Evolutionary conservation across 225 moss, liverwort and hornwort genomes (phyloP).

Genomic region (Sphagnum tenellum): DNA sequence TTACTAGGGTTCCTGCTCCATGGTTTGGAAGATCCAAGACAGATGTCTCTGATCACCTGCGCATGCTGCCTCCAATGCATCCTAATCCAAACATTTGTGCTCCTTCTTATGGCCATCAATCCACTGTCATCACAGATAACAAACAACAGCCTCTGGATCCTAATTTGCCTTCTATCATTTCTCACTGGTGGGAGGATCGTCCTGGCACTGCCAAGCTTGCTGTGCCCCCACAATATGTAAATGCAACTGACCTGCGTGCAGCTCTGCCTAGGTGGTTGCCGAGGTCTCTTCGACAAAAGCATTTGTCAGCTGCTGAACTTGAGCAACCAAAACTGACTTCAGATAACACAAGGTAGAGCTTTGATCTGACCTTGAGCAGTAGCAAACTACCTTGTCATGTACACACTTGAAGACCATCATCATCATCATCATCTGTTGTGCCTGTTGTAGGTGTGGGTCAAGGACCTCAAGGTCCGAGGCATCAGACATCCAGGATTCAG

Average conservation of each 20-base stretch:
- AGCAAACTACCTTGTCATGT: background rate
- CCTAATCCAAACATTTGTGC: too few relatives aligned
- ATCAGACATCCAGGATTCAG: too few relatives aligned
- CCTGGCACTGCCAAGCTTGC: conserved; percentile 3
- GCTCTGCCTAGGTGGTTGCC: conserved; percentile 2
- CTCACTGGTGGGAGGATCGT: conserved; percentile 5
- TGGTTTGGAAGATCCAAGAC: conserved; percentile 1
- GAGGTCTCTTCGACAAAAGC: background rate
- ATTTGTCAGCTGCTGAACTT: too few relatives aligned
- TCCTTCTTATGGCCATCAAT: too few relatives aligned
- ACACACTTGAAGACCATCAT: background rate
- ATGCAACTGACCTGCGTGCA: background rate
- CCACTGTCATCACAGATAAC: too few relatives aligned
- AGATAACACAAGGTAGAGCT: background rate
- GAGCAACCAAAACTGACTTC: background rate
- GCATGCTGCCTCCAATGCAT: background rate
- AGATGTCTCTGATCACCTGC: conserved; percentile 2
- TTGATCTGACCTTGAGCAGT: background rate
- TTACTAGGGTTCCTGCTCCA: background rate
- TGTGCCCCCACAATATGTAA: conserved; percentile 5
- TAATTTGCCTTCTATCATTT: background rate
- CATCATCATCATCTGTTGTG: background rate
- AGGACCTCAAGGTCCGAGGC: background rate
- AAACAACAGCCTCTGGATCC: too few relatives aligned
- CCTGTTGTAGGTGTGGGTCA: background rate